Evolutionary conservation across 192 early-diverging fungal genomes (phyloP), one percentile per base, ranked within the genome.

Genomic region (Entomortierella chlamydospora): DNA sequence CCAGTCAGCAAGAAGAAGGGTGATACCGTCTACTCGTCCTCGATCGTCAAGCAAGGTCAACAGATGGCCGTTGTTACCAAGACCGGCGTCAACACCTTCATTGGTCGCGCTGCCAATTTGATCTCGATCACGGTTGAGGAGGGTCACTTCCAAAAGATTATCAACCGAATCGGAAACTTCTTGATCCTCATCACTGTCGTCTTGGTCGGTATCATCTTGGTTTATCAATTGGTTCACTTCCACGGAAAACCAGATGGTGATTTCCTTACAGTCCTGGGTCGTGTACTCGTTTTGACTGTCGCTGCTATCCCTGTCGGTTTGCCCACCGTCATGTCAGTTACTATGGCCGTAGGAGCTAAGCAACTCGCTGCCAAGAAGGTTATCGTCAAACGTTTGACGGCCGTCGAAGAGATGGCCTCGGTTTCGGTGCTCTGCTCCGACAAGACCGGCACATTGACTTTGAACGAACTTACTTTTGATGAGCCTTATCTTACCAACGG

Each of bases 61-160:
- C 94, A 94, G 87, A 84, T 98, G 62, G 92, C 90, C 41, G 91
- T 97, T 22, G 96, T 98, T n/a, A 91, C 88, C 59, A 97, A 97
- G 82, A 98, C 97, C 17, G 97, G 95, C n/a, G 83, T 88, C 52
- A 84, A 96, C 81, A 98, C 96, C 20, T 98, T 94, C 78, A 96
- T 98, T 67, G 96, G 96, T 23, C 91, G 96, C 59, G 95, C 96
- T 1, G 95, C 96, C 29, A 94, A 93, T 81, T 83, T 98, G 56
- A 97, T 97, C 76, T 91, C 94, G 17, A 93, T 95, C 68, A 97
- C 95, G 31, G 87, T 88, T 45, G 96, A 98, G 71, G 88, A 93
- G 72, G 96, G 96, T 31, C 96, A 98, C 77, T 98, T 98, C 86
- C 96, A 98, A 81, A 98, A 96, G 84, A 89, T 97, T 61, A 92